phyloP scores from a whole-genome alignment of 495 filamentous ascomycete genomes.

The Bacidia gigantensis region DNA sequence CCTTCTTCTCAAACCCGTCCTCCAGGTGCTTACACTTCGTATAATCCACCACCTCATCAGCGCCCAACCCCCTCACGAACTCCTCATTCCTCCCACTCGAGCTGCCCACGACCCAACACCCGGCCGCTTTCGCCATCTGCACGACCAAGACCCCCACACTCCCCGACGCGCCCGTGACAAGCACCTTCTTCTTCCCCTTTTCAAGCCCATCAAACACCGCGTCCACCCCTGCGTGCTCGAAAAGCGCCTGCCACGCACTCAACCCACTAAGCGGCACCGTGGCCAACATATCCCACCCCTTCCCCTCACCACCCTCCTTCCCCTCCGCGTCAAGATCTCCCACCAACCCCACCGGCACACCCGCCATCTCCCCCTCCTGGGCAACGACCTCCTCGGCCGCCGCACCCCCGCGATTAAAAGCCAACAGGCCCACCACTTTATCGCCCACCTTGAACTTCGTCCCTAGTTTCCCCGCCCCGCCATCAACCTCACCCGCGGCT shows the following conservation, averaged over 20 bases:
- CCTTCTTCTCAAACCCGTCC: background rate
- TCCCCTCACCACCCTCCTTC: conserved; percentile 24
- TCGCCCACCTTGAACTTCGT: background rate
- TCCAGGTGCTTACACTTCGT: conserved; percentile 14
- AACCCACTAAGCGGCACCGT: conserved; percentile 39
- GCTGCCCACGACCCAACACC: conserved; percentile 45
- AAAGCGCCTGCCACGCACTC: conserved; percentile 45
- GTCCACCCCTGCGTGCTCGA: conserved; percentile 30
- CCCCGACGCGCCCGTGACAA: conserved; percentile 55
- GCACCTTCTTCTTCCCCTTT: conserved; percentile 32
- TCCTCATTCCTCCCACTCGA: conserved; percentile 46
- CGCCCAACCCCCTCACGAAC: conserved; percentile 44
- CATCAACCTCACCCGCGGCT: background rate
- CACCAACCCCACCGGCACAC: conserved; percentile 24
- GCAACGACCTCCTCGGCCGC: conserved; percentile 37
- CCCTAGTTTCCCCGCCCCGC: background rate
- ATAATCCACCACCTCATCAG: conserved; percentile 58
- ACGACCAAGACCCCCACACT: conserved; percentile 47
- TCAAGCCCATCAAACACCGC: background rate
- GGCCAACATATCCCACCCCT: conserved; percentile 35
- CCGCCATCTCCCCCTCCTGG: conserved; percentile 16
- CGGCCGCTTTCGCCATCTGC: conserved; percentile 49
- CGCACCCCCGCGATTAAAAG: conserved; percentile 25
- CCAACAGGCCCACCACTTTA: background rate
- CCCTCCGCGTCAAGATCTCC: background rate